A percentile compares a stretch with the other conserved stretches of the same genome.
Evolutionary conservation across 768 basidiomycete genomes (phyloP).

Genomic region (Pulveroboletus sp.): DNA sequence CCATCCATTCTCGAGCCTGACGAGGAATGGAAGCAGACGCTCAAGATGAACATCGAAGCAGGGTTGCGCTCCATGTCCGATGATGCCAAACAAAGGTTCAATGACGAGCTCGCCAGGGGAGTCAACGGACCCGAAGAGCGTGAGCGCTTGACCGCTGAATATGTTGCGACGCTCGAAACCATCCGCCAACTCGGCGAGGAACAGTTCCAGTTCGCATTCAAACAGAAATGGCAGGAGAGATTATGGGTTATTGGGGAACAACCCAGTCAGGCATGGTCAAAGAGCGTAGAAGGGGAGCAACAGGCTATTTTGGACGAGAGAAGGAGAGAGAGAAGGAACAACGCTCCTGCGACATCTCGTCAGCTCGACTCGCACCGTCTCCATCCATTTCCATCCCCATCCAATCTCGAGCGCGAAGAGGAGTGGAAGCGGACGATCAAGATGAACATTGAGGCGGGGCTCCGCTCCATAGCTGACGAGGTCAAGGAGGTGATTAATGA

Average conservation of each 20-base stretch:
- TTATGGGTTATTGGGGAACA: conserved; percentile 41
- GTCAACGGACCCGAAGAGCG: conserved; percentile 15
- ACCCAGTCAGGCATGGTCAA: conserved; percentile 30
- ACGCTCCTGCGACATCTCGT: too few relatives aligned
- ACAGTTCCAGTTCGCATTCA: conserved; percentile 40
- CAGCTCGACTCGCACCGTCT: conserved; percentile 15
- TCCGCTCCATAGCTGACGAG: too few relatives aligned
- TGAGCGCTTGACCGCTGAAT: conserved; percentile 36
- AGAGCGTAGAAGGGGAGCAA: conserved; percentile 33
- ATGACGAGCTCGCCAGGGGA: conserved; percentile 43
- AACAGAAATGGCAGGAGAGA: conserved; percentile 45
- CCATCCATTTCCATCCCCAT: too few relatives aligned
- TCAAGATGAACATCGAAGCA: conserved; percentile 50
- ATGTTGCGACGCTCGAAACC: conserved; percentile 38
- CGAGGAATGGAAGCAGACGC: conserved; percentile 47
- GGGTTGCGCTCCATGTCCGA: conserved; percentile 40
- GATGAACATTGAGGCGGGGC: too few relatives aligned
- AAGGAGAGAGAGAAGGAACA: conserved; percentile 20
- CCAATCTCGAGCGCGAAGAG: too few relatives aligned
- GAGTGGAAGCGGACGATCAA: too few relatives aligned
- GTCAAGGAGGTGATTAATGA: too few relatives aligned
- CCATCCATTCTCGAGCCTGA: conserved; percentile 42
- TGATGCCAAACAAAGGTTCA: conserved; percentile 60
- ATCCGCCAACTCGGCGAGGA: conserved; percentile 45
- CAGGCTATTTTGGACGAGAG: conserved; percentile 39